Conservation (phyloP, 179 eudicot genomes). For the Pouteria campechiana region DNA sequence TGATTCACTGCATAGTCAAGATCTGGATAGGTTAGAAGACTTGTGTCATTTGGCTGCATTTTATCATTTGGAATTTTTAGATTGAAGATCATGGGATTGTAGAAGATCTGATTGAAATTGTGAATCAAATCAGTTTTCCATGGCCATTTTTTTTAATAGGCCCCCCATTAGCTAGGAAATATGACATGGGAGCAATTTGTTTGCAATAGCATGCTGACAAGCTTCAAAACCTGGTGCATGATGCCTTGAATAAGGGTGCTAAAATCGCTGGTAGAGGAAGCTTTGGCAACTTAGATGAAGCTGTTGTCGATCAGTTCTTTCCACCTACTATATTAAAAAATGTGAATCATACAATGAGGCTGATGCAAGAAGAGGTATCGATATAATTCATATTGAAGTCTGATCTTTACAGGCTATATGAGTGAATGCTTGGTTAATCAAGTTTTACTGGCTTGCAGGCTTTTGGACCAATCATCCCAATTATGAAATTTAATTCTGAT, state of each 20-base stretch:
- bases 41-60: no score
- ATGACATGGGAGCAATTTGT: slow-evolving; percentile 99
- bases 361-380: slow-evolving; percentile 98
- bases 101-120: no score
- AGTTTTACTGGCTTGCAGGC: slow-evolving; percentile 36
- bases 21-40: no score
- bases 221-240: slow-evolving; percentile 86
- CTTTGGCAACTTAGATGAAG: slow-evolving; percentile 88
- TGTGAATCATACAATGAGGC: slow-evolving; percentile 81
- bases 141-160: no score
- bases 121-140: no score
- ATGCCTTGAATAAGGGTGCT: slow-evolving; percentile 94
- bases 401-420: no score
- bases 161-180: slow-evolving; percentile 84
- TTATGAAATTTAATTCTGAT: slow-evolving; percentile 80
- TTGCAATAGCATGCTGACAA: slow-evolving; percentile 96
- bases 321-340: slow-evolving; percentile 86
- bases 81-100: no score
- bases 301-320: slow-evolving; percentile 94
- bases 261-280: slow-evolving; percentile 87
- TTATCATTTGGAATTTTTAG: no score
- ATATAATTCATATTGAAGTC: no score
- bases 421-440: no score
- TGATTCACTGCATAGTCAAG: no score
- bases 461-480: slow-evolving; percentile 97